These are phyloP conservation scores for Ophiobolus disseminans DNA, from an alignment of 2,329 filamentous ascomycete species.

Conservation along the genomic window DNA sequence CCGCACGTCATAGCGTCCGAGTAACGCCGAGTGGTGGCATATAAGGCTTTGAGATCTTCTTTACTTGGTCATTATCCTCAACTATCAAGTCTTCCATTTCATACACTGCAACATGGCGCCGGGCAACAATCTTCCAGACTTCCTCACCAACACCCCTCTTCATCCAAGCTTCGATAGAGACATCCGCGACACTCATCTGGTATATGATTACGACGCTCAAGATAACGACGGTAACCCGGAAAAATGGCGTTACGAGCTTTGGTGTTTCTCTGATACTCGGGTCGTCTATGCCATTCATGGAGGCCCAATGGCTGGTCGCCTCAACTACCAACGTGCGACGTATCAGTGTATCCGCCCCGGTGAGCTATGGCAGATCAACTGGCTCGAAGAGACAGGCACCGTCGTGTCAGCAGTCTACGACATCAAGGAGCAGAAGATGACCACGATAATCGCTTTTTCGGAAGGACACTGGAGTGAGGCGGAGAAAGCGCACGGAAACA, in stretches of 20 bases:
- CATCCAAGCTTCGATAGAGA: slow-evolving; percentile 57
- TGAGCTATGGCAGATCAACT: slow-evolving; percentile 67
- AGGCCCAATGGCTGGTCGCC: slow-evolving; percentile 60
- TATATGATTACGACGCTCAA: slow-evolving; percentile 64
- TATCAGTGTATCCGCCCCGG: slow-evolving; percentile 66
- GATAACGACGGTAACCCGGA: slow-evolving; percentile 59
- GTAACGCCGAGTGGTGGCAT: too few relatives aligned
- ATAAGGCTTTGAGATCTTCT: too few relatives aligned
- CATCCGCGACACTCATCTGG: slow-evolving; percentile 60
- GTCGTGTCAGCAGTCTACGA: slow-evolving; percentile 64
- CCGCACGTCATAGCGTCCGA: too few relatives aligned
- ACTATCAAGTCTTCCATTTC: background rate
- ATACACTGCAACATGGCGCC: slow-evolving; percentile 22
- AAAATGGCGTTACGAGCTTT: slow-evolving; percentile 68
- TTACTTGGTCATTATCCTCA: too few relatives aligned
- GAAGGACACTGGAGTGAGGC: slow-evolving; percentile 63
- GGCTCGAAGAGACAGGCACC: slow-evolving; percentile 67
- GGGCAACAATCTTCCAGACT: slow-evolving; percentile 32
- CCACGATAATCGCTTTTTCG: slow-evolving; percentile 62
- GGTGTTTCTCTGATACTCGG: slow-evolving; percentile 63
- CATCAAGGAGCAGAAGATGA: slow-evolving; percentile 58
- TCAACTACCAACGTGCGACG: slow-evolving; percentile 61
- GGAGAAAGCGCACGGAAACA: slow-evolving; percentile 62
- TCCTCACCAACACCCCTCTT: slow-evolving; percentile 36
- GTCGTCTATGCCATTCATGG: slow-evolving; percentile 67